Conservation (phyloP, 352 stramenopile species). For the Aphanomyces astaci region DNA sequence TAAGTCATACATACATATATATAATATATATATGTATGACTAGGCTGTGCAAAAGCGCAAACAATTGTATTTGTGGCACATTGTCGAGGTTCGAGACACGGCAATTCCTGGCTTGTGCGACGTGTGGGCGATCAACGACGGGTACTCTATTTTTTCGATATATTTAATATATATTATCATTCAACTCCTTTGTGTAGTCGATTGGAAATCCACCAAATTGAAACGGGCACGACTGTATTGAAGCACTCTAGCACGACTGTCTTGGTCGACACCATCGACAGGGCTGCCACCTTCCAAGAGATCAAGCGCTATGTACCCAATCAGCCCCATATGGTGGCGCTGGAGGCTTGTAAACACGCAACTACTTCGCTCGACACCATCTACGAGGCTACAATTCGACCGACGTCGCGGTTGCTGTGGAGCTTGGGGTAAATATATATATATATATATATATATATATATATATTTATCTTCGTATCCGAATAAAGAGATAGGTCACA, state of each 20-base stretch:
- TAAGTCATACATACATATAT: no score
- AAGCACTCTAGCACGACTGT: not conserved
- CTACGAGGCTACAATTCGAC: slow-evolving; percentile 91
- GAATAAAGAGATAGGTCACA: no score
- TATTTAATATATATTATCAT: no score
- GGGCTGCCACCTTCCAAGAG: slow-evolving; percentile 24
- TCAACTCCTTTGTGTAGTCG: no score
- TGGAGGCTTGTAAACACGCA: slow-evolving; percentile 16
- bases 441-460: no score
- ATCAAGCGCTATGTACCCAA: slow-evolving; percentile 63
- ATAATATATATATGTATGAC: no score
- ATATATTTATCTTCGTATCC: no score
- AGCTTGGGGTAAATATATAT: slow-evolving; percentile 92
- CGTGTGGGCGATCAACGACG: slow-evolving; percentile 1
- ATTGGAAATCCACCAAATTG: slow-evolving; percentile 14
- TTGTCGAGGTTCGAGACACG: slow-evolving; percentile 57
- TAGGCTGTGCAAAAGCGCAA: slow-evolving; percentile 2
- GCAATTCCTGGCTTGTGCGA: slow-evolving; percentile 2
- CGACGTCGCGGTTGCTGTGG: slow-evolving; percentile 83
- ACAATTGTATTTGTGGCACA: slow-evolving; percentile 64
- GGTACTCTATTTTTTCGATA: no score
- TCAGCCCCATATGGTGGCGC: slow-evolving; percentile 48
- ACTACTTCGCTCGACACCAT: slow-evolving; percentile 78
- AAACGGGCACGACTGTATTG: not conserved
- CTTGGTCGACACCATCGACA: not conserved